Evolutionary conservation across 306 rosid species (phyloP).

Genomic region (Arachis hypogaea): DNA sequence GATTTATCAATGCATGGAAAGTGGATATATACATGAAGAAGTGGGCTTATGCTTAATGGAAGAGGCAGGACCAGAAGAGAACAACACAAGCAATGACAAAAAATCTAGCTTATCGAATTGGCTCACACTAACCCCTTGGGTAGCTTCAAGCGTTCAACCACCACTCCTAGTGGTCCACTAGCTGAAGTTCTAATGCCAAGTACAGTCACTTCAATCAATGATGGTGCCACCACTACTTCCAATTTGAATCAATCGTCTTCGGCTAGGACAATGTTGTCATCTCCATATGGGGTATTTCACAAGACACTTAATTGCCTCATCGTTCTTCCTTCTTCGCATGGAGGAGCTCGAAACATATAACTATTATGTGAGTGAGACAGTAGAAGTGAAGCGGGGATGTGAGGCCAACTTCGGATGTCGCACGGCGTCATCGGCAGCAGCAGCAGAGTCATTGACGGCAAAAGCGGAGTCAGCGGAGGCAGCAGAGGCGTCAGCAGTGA

Average conservation of each 20-base stretch:
- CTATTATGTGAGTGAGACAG: too few species aligned
- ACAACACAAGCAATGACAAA: conserved; percentile 31
- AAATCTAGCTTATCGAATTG: conserved; percentile 21
- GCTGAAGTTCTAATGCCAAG: conserved; percentile 80
- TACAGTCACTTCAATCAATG: conserved; percentile 37
- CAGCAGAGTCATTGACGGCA: too few species aligned
- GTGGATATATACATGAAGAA: conserved; percentile 45
- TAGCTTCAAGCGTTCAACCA: conserved; percentile 33
- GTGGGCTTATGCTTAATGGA: conserved; percentile 52
- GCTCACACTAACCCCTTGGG: conserved; percentile 59
- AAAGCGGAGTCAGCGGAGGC: too few species aligned
- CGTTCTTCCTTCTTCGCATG: conserved; percentile 6
- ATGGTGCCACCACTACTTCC: conserved; percentile 35
- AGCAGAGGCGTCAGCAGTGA: too few species aligned
- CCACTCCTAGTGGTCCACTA: conserved; percentile 66
- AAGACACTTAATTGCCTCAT: conserved; percentile 39
- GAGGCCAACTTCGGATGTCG: too few species aligned
- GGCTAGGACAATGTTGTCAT: conserved; percentile 44
- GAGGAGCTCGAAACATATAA: too few species aligned
- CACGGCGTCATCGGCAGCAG: too few species aligned
- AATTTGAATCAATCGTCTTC: conserved; percentile 54
- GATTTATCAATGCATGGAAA: conserved; percentile 64
- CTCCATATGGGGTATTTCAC: conserved; percentile 61
- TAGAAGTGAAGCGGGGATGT: too few species aligned
- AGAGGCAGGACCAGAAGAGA: conserved; percentile 15